These are phyloP conservation scores for Cladorrhinum samala DNA, from an alignment of 495 filamentous ascomycete species.

Conservation along the genomic window DNA sequence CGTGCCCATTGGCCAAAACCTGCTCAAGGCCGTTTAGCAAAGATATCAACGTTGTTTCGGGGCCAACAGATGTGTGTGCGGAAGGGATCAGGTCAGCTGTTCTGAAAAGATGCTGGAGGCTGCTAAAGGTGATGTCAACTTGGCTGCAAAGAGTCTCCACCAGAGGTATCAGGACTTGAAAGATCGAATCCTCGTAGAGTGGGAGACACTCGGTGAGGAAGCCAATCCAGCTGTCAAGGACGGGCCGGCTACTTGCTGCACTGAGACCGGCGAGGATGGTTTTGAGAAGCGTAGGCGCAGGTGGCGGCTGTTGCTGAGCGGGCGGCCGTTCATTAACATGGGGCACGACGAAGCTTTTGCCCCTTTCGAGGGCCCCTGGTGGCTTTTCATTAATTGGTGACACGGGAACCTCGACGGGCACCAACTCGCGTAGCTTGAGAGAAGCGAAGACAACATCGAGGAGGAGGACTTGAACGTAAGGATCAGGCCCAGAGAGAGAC, in stretches of 20 bases:
- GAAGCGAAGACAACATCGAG: constrained; percentile 69
- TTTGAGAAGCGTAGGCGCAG: constrained; percentile 70
- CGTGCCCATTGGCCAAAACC: constrained; percentile 80
- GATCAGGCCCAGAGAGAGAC: constrained; percentile 55
- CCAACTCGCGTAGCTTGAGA: constrained; percentile 57
- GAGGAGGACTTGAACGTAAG: constrained; percentile 64
- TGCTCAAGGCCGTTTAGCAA: constrained; percentile 86
- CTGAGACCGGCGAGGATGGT: constrained; percentile 79
- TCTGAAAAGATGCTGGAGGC: constrained; percentile 53
- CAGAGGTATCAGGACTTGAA: constrained; percentile 82
- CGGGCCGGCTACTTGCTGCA: constrained; percentile 62
- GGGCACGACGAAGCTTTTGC: constrained; percentile 18
- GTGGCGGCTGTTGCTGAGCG: constrained; percentile 38
- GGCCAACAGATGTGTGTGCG: constrained; percentile 31
- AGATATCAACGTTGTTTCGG: constrained; percentile 66
- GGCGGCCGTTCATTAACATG: constrained; percentile 25
- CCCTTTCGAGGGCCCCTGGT: constrained; percentile 24
- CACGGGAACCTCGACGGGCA: constrained; percentile 35
- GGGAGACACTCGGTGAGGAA: constrained; percentile 83
- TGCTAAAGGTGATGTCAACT: constrained; percentile 61
- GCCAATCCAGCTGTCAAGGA: constrained; percentile 84
- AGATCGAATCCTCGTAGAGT: constrained; percentile 72
- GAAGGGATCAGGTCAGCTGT: constrained; percentile 27
- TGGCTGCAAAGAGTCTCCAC: constrained; percentile 82
- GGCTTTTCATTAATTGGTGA: constrained; percentile 41